These are phyloP conservation scores for Aspergillus kassunensis DNA, from an alignment of 495 filamentous ascomycete genomes.

Conservation along the genomic window DNA sequence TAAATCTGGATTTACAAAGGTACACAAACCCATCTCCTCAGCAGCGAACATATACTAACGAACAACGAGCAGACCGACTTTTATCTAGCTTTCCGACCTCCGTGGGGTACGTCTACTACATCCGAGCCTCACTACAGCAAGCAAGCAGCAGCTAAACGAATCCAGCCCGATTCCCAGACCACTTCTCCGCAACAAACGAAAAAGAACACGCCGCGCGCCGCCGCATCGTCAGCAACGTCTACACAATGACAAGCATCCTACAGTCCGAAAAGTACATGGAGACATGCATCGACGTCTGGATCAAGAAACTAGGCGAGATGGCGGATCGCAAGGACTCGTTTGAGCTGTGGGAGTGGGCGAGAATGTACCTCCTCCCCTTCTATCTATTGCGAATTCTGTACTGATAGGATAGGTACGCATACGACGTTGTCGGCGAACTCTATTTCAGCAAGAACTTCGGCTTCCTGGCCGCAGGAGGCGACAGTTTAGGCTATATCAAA, in stretches of 20 bases:
- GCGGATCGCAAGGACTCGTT: constrained; percentile 17
- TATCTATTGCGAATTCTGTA: not conserved
- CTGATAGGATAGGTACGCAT: constrained; percentile 35
- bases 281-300: constrained; percentile 21
- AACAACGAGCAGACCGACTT: constrained; percentile 12
- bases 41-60: not conserved
- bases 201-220: constrained; percentile 26
- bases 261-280: constrained; percentile 29
- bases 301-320: constrained; percentile 20
- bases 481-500: constrained; percentile 17
- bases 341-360: constrained; percentile 19
- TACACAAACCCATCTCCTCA: not conserved
- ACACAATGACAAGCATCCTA: constrained; percentile 28
- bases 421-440: constrained; percentile 36
- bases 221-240: constrained; percentile 28
- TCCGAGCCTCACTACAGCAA: not conserved
- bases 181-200: constrained; percentile 19
- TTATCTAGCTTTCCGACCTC: constrained; percentile 16
- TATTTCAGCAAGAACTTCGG: constrained; percentile 36
- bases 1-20: constrained; percentile 21
- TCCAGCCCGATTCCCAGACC: constrained; percentile 17
- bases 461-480: constrained; percentile 23
- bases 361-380: constrained; percentile 10
- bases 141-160: not conserved
- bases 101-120: constrained; percentile 11